Evolutionary conservation across 305 asterid species (phyloP).

Genomic region (Solanum hybrid): DNA sequence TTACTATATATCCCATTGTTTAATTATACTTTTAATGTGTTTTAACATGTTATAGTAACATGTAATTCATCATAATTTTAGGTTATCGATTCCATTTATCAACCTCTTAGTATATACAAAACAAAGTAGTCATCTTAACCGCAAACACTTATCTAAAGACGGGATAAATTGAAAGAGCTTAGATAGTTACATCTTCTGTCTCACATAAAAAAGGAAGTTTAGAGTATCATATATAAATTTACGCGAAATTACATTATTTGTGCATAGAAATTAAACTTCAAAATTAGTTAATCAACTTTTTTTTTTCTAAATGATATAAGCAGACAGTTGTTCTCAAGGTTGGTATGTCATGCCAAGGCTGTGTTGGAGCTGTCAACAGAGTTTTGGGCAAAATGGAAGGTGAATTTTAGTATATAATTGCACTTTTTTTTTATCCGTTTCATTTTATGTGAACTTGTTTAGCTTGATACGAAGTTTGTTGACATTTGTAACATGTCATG

Average conservation of each 20-base stretch:
- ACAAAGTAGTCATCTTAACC: background rate
- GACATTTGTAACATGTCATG: background rate
- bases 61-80: background rate
- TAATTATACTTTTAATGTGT: background rate
- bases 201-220: background rate
- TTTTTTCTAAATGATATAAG: background rate
- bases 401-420: conserved; percentile 11
- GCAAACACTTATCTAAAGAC: background rate
- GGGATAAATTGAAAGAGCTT: background rate
- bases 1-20: background rate
- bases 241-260: background rate
- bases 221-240: too few species aligned
- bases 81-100: background rate
- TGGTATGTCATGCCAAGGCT: conserved; percentile 93
- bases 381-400: conserved; percentile 86
- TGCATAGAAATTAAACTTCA: background rate
- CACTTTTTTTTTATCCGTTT: background rate
- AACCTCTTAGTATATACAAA: background rate
- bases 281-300: background rate
- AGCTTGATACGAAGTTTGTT: background rate
- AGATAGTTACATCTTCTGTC: background rate
- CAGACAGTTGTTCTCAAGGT: conserved; percentile 94
- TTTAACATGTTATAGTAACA: background rate
- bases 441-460: background rate
- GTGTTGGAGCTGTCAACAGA: conserved; percentile 85